Evolutionary conservation across 1,284 basidiomycete species (phyloP).

Genomic region (Moniliella sp.): DNA sequence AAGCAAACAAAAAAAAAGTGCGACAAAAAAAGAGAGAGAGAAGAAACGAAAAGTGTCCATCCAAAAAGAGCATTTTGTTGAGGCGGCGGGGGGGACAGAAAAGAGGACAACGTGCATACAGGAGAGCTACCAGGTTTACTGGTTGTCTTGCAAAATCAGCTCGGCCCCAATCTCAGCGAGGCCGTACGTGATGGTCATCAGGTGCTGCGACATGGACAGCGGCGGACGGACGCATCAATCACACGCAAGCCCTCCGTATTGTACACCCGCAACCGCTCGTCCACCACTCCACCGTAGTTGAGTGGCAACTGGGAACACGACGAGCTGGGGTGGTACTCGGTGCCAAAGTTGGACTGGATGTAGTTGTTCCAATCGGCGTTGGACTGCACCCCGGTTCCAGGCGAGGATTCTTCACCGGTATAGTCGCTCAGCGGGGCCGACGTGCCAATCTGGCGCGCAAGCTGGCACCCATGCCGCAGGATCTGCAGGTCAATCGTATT

Average conservation of each 20-base stretch:
- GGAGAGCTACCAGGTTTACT: too few species aligned
- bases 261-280: slow-evolving; percentile 45
- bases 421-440: slow-evolving; percentile 7
- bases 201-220: slow-evolving; percentile 35
- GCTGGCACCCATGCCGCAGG: slow-evolving; percentile 13
- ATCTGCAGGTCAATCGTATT: slow-evolving; percentile 12
- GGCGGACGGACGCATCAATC: slow-evolving; percentile 35
- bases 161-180: slow-evolving; percentile 21
- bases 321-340: slow-evolving; percentile 39
- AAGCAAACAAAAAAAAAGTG: too few species aligned
- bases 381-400: slow-evolving; percentile 4
- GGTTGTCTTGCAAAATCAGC: too few species aligned
- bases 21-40: too few species aligned
- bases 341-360: slow-evolving; percentile 22
- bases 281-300: slow-evolving; percentile 46
- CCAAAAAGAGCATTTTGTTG: too few species aligned
- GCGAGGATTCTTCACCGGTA: slow-evolving; percentile 5
- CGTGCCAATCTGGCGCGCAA: slow-evolving; percentile 11
- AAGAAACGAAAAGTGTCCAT: too few species aligned
- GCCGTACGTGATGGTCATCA: slow-evolving; percentile 45
- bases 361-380: slow-evolving; percentile 11
- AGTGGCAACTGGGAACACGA: slow-evolving; percentile 48
- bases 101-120: too few species aligned
- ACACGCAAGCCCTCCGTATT: slow-evolving; percentile 45
- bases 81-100: too few species aligned